Conservation (phyloP, 164 flowering plant species). For the Macadamia tetraphylla region DNA sequence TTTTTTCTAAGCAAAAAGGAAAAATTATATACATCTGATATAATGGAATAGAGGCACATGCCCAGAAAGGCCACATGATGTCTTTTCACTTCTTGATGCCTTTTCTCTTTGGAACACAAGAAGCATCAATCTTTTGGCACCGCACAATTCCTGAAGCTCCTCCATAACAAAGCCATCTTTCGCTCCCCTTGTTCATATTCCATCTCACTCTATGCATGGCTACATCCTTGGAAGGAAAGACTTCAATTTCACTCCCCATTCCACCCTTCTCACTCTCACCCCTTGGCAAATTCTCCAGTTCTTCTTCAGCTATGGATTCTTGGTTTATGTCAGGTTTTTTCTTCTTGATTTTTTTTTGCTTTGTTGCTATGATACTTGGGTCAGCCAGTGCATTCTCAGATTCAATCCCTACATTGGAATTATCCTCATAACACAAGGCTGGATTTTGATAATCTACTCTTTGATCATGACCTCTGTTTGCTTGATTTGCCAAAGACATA, state of each 20-base stretch:
- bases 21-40: too few relatives aligned
- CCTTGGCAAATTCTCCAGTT: background rate
- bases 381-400: slow-evolving; percentile 14
- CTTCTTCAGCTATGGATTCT: slow-evolving; percentile 17
- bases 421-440: slow-evolving; percentile 44
- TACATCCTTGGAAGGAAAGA: slow-evolving; percentile 57
- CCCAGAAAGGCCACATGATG: background rate
- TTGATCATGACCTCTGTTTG: slow-evolving; percentile 24
- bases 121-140: slow-evolving; percentile 49
- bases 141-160: slow-evolving; percentile 88
- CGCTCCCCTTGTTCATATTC: slow-evolving; percentile 94
- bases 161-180: slow-evolving; percentile 86
- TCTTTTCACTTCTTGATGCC: background rate
- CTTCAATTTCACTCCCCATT: slow-evolving; percentile 23
- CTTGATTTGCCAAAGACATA: slow-evolving; percentile 24
- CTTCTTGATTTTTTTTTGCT: slow-evolving; percentile 13
- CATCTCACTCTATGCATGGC: slow-evolving; percentile 91
- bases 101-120: background rate
- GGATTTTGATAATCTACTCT: slow-evolving; percentile 24
- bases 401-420: slow-evolving; percentile 23
- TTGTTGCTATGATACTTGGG: slow-evolving; percentile 6
- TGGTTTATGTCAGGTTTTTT: slow-evolving; percentile 17
- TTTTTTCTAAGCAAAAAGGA: too few relatives aligned
- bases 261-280: slow-evolving; percentile 12
- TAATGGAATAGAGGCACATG: background rate